A percentile compares a stretch with the other conserved stretches of the same genome.
Conservation (phyloP, 495 filamentous ascomycete genomes). For the Astrothelium macrocarpum region DNA sequence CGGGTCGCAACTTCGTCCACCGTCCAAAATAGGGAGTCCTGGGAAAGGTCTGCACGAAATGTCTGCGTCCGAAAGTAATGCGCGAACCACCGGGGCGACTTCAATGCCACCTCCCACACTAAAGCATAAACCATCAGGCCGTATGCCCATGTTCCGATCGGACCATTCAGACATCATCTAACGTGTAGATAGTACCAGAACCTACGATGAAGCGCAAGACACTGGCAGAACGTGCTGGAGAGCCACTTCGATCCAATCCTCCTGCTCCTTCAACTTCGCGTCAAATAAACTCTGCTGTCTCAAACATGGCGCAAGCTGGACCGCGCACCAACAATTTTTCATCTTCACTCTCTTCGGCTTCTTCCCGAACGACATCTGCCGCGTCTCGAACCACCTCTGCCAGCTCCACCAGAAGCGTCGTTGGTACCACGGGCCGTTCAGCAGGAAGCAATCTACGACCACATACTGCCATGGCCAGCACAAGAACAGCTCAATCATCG, state of each 20-base stretch:
- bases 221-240: slow-evolving; percentile 46
- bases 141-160: not conserved
- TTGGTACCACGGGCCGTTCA: not conserved
- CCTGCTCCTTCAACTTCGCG: slow-evolving; percentile 33
- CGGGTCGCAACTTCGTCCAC: slow-evolving; percentile 16
- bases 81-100: slow-evolving; percentile 46
- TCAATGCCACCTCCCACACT: slow-evolving; percentile 39
- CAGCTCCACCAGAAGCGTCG: slow-evolving; percentile 6
- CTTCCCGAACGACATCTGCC: slow-evolving; percentile 10
- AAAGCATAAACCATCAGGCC: slow-evolving; percentile 8
- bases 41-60: slow-evolving; percentile 43
- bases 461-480: slow-evolving; percentile 34
- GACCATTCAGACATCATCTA: not conserved
- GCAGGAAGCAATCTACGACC: slow-evolving; percentile 35
- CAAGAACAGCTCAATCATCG: slow-evolving; percentile 15
- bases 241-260: slow-evolving; percentile 35
- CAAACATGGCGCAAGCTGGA: slow-evolving; percentile 33
- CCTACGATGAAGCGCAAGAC: slow-evolving; percentile 46
- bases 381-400: slow-evolving; percentile 9
- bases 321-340: slow-evolving; percentile 21
- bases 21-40: slow-evolving; percentile 28
- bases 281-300: slow-evolving; percentile 27
- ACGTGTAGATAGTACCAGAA: slow-evolving; percentile 34
- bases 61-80: slow-evolving; percentile 58
- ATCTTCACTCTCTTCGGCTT: slow-evolving; percentile 33